These are phyloP conservation scores for Pleurotus sapidus DNA, from an alignment of 768 basidiomycete species.

Conservation along the genomic window DNA sequence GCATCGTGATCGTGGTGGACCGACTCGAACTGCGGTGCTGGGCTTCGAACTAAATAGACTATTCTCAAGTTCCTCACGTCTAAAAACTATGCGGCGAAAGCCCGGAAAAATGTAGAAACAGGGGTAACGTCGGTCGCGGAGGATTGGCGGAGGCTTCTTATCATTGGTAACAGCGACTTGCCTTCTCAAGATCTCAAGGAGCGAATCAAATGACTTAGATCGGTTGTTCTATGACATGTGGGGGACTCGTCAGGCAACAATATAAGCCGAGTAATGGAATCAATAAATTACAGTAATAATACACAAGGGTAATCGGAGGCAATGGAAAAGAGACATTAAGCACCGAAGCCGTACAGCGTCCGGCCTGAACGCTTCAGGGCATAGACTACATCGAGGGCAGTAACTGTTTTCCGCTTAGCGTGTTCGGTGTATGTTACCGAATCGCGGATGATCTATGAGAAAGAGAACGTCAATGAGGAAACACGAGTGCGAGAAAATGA, in stretches of 20 bases:
- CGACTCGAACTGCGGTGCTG: constrained; percentile 9
- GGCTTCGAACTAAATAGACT: constrained; percentile 7
- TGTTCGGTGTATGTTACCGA: constrained; percentile 94
- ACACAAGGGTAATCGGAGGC: constrained; percentile 8
- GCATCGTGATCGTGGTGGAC: not conserved
- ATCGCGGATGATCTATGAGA: constrained; percentile 69
- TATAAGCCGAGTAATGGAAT: constrained; percentile 1
- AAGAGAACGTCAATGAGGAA: not conserved
- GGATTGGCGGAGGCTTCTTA: constrained; percentile 31
- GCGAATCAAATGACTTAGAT: constrained; percentile 6
- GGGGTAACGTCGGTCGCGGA: constrained; percentile 35
- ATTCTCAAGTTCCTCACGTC: constrained; percentile 13
- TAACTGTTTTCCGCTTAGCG: constrained; percentile 85
- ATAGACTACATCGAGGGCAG: constrained; percentile 83
- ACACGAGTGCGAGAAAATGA: not conserved
- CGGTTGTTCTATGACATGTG: not conserved
- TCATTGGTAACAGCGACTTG: not conserved
- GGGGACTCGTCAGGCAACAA: not conserved
- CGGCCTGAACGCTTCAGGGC: constrained; percentile 71
- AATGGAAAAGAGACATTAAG: constrained; percentile 29
- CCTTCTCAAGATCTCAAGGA: not conserved
- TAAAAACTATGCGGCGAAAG: constrained; percentile 26
- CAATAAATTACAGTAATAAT: constrained; percentile 20
- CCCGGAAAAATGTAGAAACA: constrained; percentile 27
- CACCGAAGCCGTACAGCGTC: constrained; percentile 81